A percentile compares a stretch with the other conserved stretches of the same genome.
phyloP scores from a whole-genome alignment of 176 grass and related monocot genomes.

The Pharus latifolius region DNA sequence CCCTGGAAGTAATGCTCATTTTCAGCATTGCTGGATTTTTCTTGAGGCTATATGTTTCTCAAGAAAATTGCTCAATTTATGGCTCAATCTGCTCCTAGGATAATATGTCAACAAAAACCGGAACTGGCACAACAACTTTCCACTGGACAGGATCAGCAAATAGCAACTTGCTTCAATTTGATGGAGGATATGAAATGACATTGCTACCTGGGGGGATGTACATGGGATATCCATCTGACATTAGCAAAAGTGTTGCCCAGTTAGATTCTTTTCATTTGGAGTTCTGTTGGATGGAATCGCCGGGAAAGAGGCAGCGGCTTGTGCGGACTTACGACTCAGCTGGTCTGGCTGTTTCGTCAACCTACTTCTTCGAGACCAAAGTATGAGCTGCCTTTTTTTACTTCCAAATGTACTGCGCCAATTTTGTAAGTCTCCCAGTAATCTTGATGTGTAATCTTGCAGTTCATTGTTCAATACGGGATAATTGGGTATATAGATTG shows the following conservation, averaged over 20 bases:
- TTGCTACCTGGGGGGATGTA: conserved; percentile 92
- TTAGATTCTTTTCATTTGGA: conserved; percentile 86
- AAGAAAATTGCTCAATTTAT: neutral
- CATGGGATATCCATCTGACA: conserved; percentile 80
- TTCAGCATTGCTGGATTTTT: neutral
- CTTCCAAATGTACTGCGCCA: neutral
- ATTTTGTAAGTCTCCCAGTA: conserved; percentile 7
- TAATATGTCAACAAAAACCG: conserved; percentile 38
- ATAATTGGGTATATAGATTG: neutral
- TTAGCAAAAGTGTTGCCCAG: conserved; percentile 54
- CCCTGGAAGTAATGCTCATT: neutral
- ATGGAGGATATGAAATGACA: conserved; percentile 76
- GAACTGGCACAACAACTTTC: conserved; percentile 45
- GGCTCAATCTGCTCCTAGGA: conserved; percentile 38
- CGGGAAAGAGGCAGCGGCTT: conserved; percentile 59
- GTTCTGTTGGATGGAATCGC: conserved; percentile 89
- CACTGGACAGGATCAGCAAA: conserved; percentile 66
- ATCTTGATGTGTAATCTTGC: neutral
- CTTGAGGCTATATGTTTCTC: too few relatives aligned
- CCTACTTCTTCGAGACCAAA: conserved; percentile 75
- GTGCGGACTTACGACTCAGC: conserved; percentile 64
- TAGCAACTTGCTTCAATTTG: conserved; percentile 59
- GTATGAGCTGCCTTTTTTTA: conserved; percentile 23
- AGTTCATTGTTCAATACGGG: neutral
- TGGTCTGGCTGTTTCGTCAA: conserved; percentile 73